Base-by-base conservation (phyloP, 2,329 filamentous ascomycete species). In the Stachybotrys chartarum region DNA sequence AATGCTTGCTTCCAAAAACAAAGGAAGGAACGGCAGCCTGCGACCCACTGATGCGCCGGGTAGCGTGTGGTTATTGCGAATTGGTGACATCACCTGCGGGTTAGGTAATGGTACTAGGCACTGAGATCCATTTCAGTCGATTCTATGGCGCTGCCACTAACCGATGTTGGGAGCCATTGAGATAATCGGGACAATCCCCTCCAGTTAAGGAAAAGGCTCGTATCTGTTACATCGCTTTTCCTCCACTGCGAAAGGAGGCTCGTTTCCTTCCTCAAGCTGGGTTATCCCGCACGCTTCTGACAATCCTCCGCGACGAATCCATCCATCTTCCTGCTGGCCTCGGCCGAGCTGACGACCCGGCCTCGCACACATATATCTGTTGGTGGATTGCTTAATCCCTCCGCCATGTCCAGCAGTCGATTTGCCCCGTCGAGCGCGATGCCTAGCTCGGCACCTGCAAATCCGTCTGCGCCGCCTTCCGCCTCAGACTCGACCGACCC, bases 401-500 rank as follows among this genome's bases (percentile, higher is more conserved):
- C 54, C 60, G 58, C 30, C 45, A 71, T 70, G 70, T 61, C 68
- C n/a, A 66, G 60, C 63, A 70, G 66, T 58, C 68, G 59, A 45
- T 70, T 70, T 55, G 58, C 60, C 45, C 61, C 66, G 11, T 58
- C 69, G 44, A 61, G 58, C 32, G 59, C 54, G 35, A 50, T 54
- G 14, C 45, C 45, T n/a, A 47, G 10, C 11, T 17, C 48, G 39
- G 54, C 56, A 17, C 58, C 51, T 50, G 46, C 51, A 42, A 45
- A 54, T 42, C 56, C 60, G 31, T 57, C 63, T 17, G 60, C 58
- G 51, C 55, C 60, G n/a, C 50, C 61, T 51, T 54, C 57, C 30
- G 44, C 56, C 51, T 55, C 55, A 31, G 50, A 53, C 50, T 52
- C 59, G 39, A 57, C 56, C 53, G 57, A 47, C 45, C 45, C 16